Conservation (phyloP, 192 early-diverging fungal species). For the Piromyces finnis region DNA sequence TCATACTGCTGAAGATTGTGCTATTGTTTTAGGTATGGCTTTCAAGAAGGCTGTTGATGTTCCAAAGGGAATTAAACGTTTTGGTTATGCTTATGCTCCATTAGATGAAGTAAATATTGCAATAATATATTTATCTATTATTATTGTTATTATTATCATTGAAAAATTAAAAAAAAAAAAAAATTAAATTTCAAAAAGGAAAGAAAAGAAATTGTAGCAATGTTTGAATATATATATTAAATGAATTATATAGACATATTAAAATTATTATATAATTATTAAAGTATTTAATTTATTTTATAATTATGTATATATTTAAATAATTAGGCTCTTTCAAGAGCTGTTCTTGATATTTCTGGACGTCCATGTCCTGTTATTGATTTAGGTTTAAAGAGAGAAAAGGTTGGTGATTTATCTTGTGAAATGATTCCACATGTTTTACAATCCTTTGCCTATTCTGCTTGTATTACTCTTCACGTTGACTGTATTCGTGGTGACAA, state of each 20-base stretch:
- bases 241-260: no score
- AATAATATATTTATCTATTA: not conserved
- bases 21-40: conserved; percentile 79
- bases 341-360: conserved; percentile 95
- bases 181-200: no score
- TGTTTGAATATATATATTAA: no score
- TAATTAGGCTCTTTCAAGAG: conserved; percentile 62
- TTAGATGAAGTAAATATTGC: conserved; percentile 66
- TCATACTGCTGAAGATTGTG: conserved; percentile 89
- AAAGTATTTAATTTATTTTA: not conserved
- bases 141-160: not conserved
- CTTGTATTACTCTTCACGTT: conserved; percentile 89
- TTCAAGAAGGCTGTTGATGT: conserved; percentile 84
- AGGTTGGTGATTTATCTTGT: conserved; percentile 71
- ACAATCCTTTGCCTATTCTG: conserved; percentile 74
- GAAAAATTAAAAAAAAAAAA: no score
- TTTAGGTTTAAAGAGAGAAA: conserved; percentile 78
- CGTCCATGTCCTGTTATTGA: conserved; percentile 68
- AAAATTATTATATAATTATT: no score
- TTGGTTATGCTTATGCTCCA: conserved; percentile 85
- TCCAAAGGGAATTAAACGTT: conserved; percentile 62
- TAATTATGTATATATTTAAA: not conserved
- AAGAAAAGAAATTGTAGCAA: no score
- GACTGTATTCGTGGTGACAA: conserved; percentile 88
- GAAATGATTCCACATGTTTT: conserved; percentile 99